A percentile compares a stretch with the other conserved stretches of the same genome.
phyloP scores from a whole-genome alignment of 208 protist species.

The Acanthamoeba quina region DNA sequence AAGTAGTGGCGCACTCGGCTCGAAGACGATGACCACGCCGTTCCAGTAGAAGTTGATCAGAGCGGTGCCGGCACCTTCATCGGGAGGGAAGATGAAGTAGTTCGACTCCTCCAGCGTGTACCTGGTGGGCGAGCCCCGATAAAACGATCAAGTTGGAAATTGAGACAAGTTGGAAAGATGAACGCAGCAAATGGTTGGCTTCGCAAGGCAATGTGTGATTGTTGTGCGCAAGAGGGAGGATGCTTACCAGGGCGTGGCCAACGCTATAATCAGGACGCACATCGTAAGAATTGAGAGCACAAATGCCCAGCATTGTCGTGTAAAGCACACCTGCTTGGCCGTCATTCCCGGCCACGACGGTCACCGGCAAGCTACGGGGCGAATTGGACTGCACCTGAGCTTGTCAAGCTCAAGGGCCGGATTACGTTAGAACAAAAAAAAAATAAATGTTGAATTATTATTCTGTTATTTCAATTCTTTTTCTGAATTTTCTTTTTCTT shows the following conservation, averaged over 20 bases:
- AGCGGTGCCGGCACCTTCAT: background rate
- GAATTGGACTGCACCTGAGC: too few species aligned
- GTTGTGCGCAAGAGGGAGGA: background rate
- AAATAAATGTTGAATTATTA: too few species aligned
- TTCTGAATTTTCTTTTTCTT: too few species aligned
- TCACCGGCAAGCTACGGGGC: too few species aligned
- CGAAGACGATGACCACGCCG: slow-evolving; percentile 28
- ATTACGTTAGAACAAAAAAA: too few species aligned
- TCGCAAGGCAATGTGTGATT: background rate
- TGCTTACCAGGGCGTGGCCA: slow-evolving; percentile 5
- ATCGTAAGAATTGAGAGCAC: slow-evolving; percentile 26
- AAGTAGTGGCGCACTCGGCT: background rate
- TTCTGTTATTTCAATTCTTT: too few species aligned
- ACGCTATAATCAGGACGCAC: slow-evolving; percentile 3
- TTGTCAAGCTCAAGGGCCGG: too few species aligned
- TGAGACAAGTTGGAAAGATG: background rate
- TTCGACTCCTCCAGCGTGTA: slow-evolving; percentile 22
- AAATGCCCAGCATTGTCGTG: slow-evolving; percentile 43
- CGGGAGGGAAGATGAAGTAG: background rate
- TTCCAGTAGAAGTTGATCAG: slow-evolving; percentile 75
- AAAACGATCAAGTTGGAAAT: background rate
- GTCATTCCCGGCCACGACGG: background rate
- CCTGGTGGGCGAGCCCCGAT: background rate
- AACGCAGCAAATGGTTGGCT: too few species aligned
- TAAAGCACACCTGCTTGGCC: background rate